Conservation (phyloP, 75 land plant species). For the Adiantum capillusveneris region DNA sequence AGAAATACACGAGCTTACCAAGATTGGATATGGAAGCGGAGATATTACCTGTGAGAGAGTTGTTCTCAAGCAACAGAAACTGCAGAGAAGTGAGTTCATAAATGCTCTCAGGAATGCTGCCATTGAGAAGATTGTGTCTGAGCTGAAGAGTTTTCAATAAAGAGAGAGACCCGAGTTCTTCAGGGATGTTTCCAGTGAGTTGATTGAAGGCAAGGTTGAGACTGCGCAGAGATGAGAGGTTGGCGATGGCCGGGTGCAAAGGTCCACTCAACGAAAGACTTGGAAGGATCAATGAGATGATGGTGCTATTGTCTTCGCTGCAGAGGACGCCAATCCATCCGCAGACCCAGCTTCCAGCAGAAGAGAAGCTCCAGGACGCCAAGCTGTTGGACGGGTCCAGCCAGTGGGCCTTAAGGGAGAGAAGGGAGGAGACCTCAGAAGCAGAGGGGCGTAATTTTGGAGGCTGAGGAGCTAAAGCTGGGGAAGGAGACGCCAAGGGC, state of each 20-base stretch:
- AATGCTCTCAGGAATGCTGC: not conserved
- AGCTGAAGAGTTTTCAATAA: not conserved
- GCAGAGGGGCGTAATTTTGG: too few relatives aligned
- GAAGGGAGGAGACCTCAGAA: too few relatives aligned
- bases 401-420: too few relatives aligned
- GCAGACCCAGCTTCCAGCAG: too few relatives aligned
- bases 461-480: too few relatives aligned
- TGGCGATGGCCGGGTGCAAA: conserved; percentile 1
- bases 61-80: not conserved
- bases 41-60: not conserved
- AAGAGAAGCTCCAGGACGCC: too few relatives aligned
- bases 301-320: too few relatives aligned
- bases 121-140: not conserved
- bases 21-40: not conserved
- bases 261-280: too few relatives aligned
- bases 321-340: too few relatives aligned
- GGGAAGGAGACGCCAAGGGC: too few relatives aligned
- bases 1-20: not conserved
- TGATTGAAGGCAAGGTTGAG: conserved; percentile 9
- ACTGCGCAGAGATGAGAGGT: conserved; percentile 2
- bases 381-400: too few relatives aligned
- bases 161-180: not conserved
- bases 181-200: not conserved
- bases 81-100: not conserved
- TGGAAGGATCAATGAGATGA: too few relatives aligned